Percentiles rank a stretch among this genome's conserved stretches.
These are phyloP conservation scores for Waitea zeae DNA, from an alignment of 1,284 basidiomycete species.

Conservation along the genomic window DNA sequence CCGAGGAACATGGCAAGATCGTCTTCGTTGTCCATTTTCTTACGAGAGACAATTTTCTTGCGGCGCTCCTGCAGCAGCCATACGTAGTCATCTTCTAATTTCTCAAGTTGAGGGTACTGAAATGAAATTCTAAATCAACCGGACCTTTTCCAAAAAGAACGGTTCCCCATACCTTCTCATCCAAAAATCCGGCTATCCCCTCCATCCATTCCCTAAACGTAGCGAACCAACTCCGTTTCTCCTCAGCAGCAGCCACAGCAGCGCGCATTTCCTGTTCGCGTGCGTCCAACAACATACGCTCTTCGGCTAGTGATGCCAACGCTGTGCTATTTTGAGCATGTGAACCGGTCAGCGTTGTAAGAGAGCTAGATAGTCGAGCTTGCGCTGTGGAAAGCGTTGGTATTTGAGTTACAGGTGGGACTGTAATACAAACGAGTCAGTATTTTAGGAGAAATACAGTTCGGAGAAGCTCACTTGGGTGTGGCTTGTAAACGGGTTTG, in stretches of 20 bases:
- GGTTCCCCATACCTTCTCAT: slow-evolving; percentile 62
- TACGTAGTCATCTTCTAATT: slow-evolving; percentile 68
- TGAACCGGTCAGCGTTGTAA: slow-evolving; percentile 54
- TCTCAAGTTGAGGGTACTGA: slow-evolving; percentile 75
- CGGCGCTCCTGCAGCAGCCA: slow-evolving; percentile 62
- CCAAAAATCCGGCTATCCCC: slow-evolving; percentile 73
- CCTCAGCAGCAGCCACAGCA: slow-evolving; percentile 66
- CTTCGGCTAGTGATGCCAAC: slow-evolving; percentile 43
- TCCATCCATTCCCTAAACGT: slow-evolving; percentile 81
- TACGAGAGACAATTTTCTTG: slow-evolving; percentile 49
- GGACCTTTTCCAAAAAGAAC: neutral
- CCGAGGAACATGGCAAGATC: slow-evolving; percentile 69
- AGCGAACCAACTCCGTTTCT: slow-evolving; percentile 76
- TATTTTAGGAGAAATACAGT: neutral
- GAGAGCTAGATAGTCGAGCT: slow-evolving; percentile 38
- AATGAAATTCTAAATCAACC: slow-evolving; percentile 2
- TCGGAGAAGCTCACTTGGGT: slow-evolving; percentile 51
- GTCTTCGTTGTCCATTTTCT: slow-evolving; percentile 63
- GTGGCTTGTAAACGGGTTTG: slow-evolving; percentile 52
- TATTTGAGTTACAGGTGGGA: slow-evolving; percentile 38
- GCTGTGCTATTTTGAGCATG: slow-evolving; percentile 49
- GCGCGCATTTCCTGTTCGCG: slow-evolving; percentile 69
- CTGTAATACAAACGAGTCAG: slow-evolving; percentile 19
- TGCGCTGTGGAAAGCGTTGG: slow-evolving; percentile 40
- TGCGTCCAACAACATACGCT: slow-evolving; percentile 52